Percentiles rank a stretch among this genome's conserved stretches.
phyloP scores from a whole-genome alignment of 768 basidiomycete genomes.

The Boletus tylopilopsis region DNA sequence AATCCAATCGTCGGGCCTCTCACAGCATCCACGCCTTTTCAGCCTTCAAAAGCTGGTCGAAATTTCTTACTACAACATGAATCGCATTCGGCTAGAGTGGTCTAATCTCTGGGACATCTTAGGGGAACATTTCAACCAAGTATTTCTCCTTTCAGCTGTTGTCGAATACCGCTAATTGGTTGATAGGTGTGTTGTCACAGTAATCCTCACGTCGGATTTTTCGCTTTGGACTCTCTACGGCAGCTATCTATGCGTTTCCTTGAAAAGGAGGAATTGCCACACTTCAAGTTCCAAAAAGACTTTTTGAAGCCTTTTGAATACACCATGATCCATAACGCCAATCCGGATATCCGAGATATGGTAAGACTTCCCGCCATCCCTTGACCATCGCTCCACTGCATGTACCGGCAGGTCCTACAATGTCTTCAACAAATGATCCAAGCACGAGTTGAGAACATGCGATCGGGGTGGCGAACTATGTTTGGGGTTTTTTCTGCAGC shows the following conservation, averaged over 20 bases:
- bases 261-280: slow-evolving; percentile 96
- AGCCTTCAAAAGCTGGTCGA: slow-evolving; percentile 97
- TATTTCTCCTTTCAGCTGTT: slow-evolving; percentile 25
- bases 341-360: slow-evolving; percentile 96
- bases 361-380: slow-evolving; percentile 36
- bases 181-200: slow-evolving; percentile 94
- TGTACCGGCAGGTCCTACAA: slow-evolving; percentile 71
- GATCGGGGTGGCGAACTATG: slow-evolving; percentile 99
- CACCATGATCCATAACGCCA: slow-evolving; percentile 94
- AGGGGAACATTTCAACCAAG: slow-evolving; percentile 98
- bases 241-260: slow-evolving; percentile 98
- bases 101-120: slow-evolving; percentile 96
- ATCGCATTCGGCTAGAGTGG: slow-evolving; percentile 96
- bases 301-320: slow-evolving; percentile 98
- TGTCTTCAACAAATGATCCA: slow-evolving; percentile 99
- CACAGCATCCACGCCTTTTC: slow-evolving; percentile 92
- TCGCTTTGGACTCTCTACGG: slow-evolving; percentile 92
- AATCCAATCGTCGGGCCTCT: slow-evolving; percentile 94
- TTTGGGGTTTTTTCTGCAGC: slow-evolving; percentile 98
- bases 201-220: slow-evolving; percentile 94
- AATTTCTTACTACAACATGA: slow-evolving; percentile 99
- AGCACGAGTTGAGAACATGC: slow-evolving; percentile 88
- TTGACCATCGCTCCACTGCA: not conserved
- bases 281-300: slow-evolving; percentile 99
- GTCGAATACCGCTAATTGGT: slow-evolving; percentile 8